These are phyloP conservation scores for Plasmodium sp. DNA, from an alignment of 169 alveolate species.

Conservation along the genomic window DNA sequence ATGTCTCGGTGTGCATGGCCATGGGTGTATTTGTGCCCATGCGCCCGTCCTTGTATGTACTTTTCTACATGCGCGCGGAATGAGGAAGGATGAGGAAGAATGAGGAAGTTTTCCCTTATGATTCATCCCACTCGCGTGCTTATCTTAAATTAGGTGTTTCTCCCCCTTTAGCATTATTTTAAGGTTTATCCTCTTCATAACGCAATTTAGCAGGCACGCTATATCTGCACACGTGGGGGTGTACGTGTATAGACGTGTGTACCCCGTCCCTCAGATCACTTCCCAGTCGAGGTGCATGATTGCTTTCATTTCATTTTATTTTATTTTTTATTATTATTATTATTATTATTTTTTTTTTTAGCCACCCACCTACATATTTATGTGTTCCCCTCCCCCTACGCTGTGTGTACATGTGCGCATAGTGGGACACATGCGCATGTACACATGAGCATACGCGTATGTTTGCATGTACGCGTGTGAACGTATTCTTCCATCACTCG, in stretches of 20 bases:
- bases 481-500: neutral
- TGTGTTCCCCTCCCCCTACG: neutral
- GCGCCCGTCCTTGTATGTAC: neutral
- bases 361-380: neutral
- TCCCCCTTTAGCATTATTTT: neutral
- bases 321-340: neutral
- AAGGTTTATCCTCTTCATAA: neutral
- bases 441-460: neutral
- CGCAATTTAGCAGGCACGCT: neutral
- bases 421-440: neutral
- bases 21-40: neutral
- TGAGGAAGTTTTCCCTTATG: neutral
- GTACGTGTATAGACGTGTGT: neutral
- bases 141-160: neutral
- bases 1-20: neutral
- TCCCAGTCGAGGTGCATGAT: neutral
- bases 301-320: neutral
- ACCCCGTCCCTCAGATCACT: neutral
- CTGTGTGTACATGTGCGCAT: neutral
- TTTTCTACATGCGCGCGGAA: neutral
- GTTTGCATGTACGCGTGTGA: neutral
- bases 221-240: neutral
- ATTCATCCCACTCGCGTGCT: neutral
- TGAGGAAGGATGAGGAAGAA: neutral
- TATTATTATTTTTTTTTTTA: neutral